phyloP scores from a whole-genome alignment of 2,329 filamentous ascomycete genomes.

The Apiospora rasikravindrae region DNA sequence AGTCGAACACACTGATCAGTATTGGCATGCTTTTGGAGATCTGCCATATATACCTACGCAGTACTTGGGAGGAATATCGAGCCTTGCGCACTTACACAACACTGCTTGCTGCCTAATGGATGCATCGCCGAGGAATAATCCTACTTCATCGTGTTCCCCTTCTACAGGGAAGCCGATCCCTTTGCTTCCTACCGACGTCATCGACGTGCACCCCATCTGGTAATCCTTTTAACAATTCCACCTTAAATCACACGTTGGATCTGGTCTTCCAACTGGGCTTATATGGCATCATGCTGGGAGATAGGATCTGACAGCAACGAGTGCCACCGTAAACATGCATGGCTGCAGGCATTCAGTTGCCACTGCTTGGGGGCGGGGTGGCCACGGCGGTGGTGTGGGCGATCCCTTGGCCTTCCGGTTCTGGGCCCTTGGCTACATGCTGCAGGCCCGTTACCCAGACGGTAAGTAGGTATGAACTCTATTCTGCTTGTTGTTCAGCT shows the following conservation, averaged over 20 bases:
- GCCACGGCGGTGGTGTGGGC: not conserved
- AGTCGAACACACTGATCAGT: not conserved
- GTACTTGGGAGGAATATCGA: not conserved
- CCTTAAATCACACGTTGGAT: too few species aligned
- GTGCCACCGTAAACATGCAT: not conserved
- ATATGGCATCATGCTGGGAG: not conserved
- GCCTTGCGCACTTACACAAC: not conserved
- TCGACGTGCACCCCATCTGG: not conserved
- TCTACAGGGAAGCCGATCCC: not conserved
- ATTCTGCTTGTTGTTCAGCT: not conserved
- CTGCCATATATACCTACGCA: not conserved
- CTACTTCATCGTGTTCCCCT: not conserved
- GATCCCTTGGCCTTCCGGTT: not conserved
- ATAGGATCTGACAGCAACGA: not conserved
- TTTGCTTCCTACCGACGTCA: not conserved
- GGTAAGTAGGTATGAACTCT: not conserved
- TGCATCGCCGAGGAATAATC: not conserved
- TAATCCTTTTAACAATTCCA: not conserved
- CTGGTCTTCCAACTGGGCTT: not conserved
- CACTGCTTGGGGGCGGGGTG: constrained; percentile 3
- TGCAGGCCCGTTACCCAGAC: not conserved
- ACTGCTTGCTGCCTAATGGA: not conserved
- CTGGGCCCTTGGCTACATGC: not conserved
- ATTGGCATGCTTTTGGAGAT: too few species aligned
- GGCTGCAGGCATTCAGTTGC: not conserved